phyloP scores from a whole-genome alignment of 106 monocot genomes.

The Iris macrosiphon region DNA sequence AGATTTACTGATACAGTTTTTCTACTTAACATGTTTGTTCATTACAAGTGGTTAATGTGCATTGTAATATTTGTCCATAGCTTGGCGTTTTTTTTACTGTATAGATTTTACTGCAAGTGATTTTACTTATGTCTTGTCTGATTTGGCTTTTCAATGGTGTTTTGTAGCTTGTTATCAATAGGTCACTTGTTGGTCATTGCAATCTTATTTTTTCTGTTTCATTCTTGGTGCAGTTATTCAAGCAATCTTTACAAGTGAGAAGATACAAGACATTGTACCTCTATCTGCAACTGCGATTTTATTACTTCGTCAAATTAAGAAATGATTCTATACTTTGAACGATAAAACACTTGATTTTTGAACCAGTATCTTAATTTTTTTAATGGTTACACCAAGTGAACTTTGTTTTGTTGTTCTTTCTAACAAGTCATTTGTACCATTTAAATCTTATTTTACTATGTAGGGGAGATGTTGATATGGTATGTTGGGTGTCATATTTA shows the following conservation, averaged over 20 bases:
- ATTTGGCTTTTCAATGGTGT: too few relatives aligned
- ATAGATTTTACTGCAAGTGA: too few relatives aligned
- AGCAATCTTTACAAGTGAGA: constrained; percentile 70
- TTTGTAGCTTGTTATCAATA: too few relatives aligned
- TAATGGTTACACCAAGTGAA: background rate
- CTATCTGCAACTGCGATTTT: constrained; percentile 48
- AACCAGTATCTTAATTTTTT: background rate
- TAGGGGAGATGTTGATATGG: background rate
- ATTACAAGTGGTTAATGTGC: background rate
- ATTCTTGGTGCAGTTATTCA: constrained; percentile 36
- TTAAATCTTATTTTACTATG: background rate
- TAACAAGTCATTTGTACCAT: background rate
- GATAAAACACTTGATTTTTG: background rate
- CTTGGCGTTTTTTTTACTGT: too few relatives aligned
- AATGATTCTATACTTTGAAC: too few relatives aligned
- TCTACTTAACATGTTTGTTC: too few relatives aligned
- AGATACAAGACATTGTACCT: constrained; percentile 60
- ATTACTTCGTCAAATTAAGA: constrained; percentile 68
- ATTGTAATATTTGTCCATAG: background rate
- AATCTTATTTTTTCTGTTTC: constrained; percentile 3
- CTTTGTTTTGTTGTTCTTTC: background rate
- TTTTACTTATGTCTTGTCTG: too few relatives aligned
- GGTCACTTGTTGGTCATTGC: too few relatives aligned
- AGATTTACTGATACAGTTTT: too few relatives aligned
- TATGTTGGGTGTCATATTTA: too few relatives aligned